A percentile compares a stretch with the other conserved stretches of the same genome.
phyloP scores from a whole-genome alignment of 1,139 yeast species.

The Tardiomyces depauwii region DNA sequence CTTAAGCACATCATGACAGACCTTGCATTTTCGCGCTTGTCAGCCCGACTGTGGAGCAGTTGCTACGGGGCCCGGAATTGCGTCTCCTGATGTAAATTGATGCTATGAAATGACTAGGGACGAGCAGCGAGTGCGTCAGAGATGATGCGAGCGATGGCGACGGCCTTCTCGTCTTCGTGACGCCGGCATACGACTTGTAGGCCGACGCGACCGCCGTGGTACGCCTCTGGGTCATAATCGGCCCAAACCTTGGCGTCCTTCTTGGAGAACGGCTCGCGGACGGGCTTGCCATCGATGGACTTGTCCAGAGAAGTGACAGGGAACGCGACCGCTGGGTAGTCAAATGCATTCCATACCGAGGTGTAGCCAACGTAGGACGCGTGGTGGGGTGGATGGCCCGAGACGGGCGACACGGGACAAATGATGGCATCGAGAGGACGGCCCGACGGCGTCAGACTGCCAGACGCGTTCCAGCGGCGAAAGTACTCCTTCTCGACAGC shows the following conservation, averaged over 20 bases:
- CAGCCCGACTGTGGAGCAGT: too few relatives aligned
- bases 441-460: slow-evolving; percentile 30
- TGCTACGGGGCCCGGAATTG: too few relatives aligned
- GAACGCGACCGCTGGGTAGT: slow-evolving; percentile 36
- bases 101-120: neutral
- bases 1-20: too few relatives aligned
- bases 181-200: slow-evolving; percentile 32
- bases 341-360: slow-evolving; percentile 35
- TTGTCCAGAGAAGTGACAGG: slow-evolving; percentile 37
- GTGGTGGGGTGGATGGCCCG: slow-evolving; percentile 17
- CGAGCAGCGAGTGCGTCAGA: neutral
- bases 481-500: slow-evolving; percentile 14
- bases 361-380: slow-evolving; percentile 25
- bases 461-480: slow-evolving; percentile 26
- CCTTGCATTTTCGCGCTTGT: too few relatives aligned
- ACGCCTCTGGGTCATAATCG: slow-evolving; percentile 34
- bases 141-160: neutral
- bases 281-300: slow-evolving; percentile 21
- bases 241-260: slow-evolving; percentile 20
- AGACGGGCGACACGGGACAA: slow-evolving; percentile 22
- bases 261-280: slow-evolving; percentile 19
- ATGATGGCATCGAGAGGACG: slow-evolving; percentile 27
- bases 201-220: slow-evolving; percentile 41
- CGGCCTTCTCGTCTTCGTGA: neutral
- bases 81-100: too few relatives aligned